Evolutionary conservation across 2,329 filamentous ascomycete genomes (phyloP).

Genomic region (Xylaria sp.): DNA sequence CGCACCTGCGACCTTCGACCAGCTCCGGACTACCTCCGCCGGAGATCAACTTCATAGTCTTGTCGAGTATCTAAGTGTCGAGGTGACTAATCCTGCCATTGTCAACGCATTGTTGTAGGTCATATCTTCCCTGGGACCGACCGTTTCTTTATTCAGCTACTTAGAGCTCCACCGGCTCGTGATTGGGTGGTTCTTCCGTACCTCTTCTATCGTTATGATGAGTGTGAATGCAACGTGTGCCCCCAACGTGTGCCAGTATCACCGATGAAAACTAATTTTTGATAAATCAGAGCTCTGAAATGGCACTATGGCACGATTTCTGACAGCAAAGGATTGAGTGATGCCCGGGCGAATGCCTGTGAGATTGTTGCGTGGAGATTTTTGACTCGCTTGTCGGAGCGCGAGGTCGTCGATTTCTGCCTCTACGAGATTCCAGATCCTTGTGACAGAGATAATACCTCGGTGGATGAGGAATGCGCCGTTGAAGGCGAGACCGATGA

Average conservation of each 20-base stretch:
- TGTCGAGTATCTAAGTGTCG: constrained; percentile 71
- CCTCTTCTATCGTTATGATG: not conserved
- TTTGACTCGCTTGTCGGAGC: constrained; percentile 75
- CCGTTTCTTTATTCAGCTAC: not conserved
- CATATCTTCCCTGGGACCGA: not conserved
- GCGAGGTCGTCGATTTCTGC: constrained; percentile 79
- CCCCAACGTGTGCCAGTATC: not conserved
- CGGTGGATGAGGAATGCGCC: constrained; percentile 41
- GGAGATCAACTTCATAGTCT: constrained; percentile 68
- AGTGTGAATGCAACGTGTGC: not conserved
- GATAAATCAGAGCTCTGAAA: constrained; percentile 71
- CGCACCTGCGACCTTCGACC: constrained; percentile 77
- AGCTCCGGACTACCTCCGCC: constrained; percentile 74
- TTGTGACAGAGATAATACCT: constrained; percentile 41
- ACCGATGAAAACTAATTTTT: constrained; percentile 17
- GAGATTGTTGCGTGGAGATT: constrained; percentile 87
- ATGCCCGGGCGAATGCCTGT: constrained; percentile 77
- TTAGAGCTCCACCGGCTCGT: not conserved
- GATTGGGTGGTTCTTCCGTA: not conserved
- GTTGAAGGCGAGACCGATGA: constrained; percentile 61
- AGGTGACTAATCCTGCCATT: constrained; percentile 74
- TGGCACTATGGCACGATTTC: constrained; percentile 76
- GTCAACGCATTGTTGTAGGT: constrained; percentile 79
- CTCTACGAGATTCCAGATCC: constrained; percentile 75
- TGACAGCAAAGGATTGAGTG: constrained; percentile 73